These are phyloP conservation scores for Austropuccinia psidii DNA, from an alignment of 1,284 basidiomycete genomes.

Conservation along the genomic window DNA sequence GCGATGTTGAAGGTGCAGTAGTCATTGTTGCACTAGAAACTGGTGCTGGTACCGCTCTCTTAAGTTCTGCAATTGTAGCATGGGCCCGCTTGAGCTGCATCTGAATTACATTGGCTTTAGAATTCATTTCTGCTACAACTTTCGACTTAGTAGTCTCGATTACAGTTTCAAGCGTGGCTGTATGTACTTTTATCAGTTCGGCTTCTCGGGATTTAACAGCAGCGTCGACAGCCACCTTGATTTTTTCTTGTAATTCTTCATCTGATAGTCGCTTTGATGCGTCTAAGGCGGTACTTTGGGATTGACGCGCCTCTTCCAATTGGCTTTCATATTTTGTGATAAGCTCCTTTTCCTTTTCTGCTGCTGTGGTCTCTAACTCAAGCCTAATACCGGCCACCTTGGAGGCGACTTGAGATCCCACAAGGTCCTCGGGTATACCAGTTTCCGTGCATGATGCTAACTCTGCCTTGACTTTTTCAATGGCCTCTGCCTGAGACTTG, in stretches of 20 bases:
- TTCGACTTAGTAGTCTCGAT: slow-evolving; percentile 15
- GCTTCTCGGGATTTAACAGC: slow-evolving; percentile 24
- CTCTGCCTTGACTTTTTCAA: slow-evolving; percentile 24
- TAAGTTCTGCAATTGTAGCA: slow-evolving; percentile 2
- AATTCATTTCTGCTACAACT: slow-evolving; percentile 12
- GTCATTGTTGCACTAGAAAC: background rate
- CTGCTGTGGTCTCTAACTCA: slow-evolving; percentile 8
- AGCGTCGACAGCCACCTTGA: slow-evolving; percentile 18
- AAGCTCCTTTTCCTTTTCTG: background rate
- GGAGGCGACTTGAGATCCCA: background rate
- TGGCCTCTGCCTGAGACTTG: slow-evolving; percentile 4
- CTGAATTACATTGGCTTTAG: slow-evolving; percentile 18
- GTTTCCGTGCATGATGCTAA: background rate
- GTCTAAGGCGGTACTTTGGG: background rate
- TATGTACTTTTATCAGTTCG: slow-evolving; percentile 4
- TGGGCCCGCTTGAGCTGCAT: slow-evolving; percentile 25
- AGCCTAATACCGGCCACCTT: slow-evolving; percentile 16
- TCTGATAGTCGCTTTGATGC: background rate
- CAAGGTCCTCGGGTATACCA: background rate
- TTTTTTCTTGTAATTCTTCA: slow-evolving; percentile 16
- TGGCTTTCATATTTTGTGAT: background rate
- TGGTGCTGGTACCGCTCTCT: background rate
- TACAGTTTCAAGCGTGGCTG: background rate
- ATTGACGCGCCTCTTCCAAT: background rate
- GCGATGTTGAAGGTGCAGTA: background rate